phyloP scores from a whole-genome alignment of 2,329 filamentous ascomycete species.

The Penicillium sp. region DNA sequence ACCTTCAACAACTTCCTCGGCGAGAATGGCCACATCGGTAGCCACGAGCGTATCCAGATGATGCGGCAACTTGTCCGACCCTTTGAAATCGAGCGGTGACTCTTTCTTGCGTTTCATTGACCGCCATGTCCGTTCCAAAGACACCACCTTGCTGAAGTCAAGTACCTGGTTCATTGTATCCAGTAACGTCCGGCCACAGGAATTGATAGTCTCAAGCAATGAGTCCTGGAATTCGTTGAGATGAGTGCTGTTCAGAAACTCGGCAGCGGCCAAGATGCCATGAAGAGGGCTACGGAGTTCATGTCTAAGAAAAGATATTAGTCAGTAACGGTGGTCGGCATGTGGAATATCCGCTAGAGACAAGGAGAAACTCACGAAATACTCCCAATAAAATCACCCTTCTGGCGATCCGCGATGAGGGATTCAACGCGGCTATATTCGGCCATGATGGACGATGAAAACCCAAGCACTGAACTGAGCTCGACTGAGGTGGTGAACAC shows the following conservation, averaged over 20 bases:
- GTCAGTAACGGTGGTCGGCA: not conserved
- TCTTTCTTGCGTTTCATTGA: slow-evolving; percentile 31
- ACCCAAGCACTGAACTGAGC: slow-evolving; percentile 41
- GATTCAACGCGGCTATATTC: slow-evolving; percentile 45
- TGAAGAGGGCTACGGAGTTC: slow-evolving; percentile 45
- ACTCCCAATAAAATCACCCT: slow-evolving; percentile 45
- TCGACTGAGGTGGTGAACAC: slow-evolving; percentile 39
- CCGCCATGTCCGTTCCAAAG: slow-evolving; percentile 37
- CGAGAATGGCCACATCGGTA: slow-evolving; percentile 46
- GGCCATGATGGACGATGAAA: slow-evolving; percentile 44
- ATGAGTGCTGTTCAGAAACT: slow-evolving; percentile 40
- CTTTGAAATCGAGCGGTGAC: slow-evolving; percentile 26
- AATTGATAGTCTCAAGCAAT: slow-evolving; percentile 41
- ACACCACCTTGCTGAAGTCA: slow-evolving; percentile 54
- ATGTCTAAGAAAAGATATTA: slow-evolving; percentile 24
- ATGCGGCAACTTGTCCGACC: slow-evolving; percentile 31
- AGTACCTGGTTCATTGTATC: slow-evolving; percentile 47
- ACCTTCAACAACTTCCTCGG: slow-evolving; percentile 56
- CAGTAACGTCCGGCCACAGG: slow-evolving; percentile 42
- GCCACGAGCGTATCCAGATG: slow-evolving; percentile 35
- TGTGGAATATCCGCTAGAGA: not conserved
- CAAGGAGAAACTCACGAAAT: slow-evolving; percentile 33
- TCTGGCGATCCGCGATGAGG: slow-evolving; percentile 43
- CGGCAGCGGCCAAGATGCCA: slow-evolving; percentile 42
- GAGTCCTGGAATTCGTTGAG: slow-evolving; percentile 42